A percentile compares a stretch with the other conserved stretches of the same genome.
Conservation (phyloP, 192 early-diverging fungal species). For the Chytriomyces confervae region DNA sequence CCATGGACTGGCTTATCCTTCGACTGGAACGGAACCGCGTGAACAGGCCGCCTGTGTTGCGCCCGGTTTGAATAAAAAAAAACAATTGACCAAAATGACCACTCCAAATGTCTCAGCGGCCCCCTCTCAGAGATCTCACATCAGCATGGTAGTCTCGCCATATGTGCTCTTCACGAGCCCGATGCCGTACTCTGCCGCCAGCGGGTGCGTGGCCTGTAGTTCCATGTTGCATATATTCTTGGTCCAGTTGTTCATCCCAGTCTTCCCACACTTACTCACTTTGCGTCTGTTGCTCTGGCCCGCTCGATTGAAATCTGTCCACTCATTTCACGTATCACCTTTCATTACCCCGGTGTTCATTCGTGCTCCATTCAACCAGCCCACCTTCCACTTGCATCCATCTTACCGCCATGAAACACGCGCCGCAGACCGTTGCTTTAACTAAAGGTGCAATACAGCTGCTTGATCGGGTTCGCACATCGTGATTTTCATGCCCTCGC, state of each 20-base stretch:
- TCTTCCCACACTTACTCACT: too few species aligned
- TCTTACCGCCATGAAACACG: conserved; percentile 11
- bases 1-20: conserved; percentile 89
- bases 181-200: background rate
- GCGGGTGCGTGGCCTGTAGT: too few species aligned
- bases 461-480: background rate
- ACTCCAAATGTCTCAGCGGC: background rate
- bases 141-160: background rate
- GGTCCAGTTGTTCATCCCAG: too few species aligned
- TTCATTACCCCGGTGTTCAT: too few species aligned
- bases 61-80: conserved; percentile 13
- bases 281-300: too few species aligned
- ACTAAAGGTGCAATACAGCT: background rate
- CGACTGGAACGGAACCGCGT: conserved; percentile 82
- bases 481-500: too few species aligned
- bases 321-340: too few species aligned
- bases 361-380: background rate
- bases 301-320: too few species aligned
- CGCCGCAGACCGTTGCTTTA: background rate
- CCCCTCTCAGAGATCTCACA: background rate
- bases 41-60: conserved; percentile 77
- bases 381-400: conserved; percentile 6
- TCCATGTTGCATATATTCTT: too few species aligned
- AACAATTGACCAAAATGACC: background rate
- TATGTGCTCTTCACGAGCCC: conserved; percentile 1